A percentile compares a stretch with the other conserved stretches of the same genome.
Conservation (phyloP, 345 rosid species). For the Eucalyptus marginata region DNA sequence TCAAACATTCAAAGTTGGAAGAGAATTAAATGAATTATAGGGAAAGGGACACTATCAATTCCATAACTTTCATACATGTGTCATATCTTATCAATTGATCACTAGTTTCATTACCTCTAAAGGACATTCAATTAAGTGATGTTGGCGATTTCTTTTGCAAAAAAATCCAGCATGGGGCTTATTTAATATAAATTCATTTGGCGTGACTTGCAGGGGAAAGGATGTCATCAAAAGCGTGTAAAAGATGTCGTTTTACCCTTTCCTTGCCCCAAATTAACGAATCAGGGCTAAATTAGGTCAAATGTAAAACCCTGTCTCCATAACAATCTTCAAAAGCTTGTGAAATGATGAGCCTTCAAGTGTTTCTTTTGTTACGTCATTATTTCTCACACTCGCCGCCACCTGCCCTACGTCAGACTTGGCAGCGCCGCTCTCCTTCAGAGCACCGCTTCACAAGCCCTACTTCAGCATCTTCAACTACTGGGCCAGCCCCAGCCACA, state of each 20-base stretch:
- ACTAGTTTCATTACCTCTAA: neutral
- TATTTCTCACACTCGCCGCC: conserved; percentile 11
- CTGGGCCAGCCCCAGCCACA: conserved; percentile 72
- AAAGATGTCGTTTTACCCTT: neutral
- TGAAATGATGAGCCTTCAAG: neutral
- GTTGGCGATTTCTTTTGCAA: neutral
- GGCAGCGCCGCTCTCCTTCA: conserved; percentile 48
- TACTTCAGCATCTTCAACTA: conserved; percentile 62
- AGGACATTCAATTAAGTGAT: neutral
- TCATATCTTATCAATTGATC: neutral
- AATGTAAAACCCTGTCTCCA: neutral
- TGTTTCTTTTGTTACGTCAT: neutral
- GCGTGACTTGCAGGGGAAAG: neutral
- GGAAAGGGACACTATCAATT: neutral
- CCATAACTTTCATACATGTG: neutral
- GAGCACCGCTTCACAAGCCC: conserved; percentile 56
- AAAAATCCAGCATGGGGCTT: neutral
- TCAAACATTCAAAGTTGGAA: neutral
- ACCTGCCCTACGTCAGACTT: conserved; percentile 62
- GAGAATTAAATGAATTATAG: neutral
- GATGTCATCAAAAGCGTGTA: neutral
- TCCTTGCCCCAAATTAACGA: neutral
- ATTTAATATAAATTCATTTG: neutral
- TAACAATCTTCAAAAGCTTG: neutral
- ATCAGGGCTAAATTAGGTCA: neutral